These are phyloP conservation scores for Xanthoparmelia taractica DNA, from an alignment of 495 filamentous ascomycete genomes.

Conservation along the genomic window DNA sequence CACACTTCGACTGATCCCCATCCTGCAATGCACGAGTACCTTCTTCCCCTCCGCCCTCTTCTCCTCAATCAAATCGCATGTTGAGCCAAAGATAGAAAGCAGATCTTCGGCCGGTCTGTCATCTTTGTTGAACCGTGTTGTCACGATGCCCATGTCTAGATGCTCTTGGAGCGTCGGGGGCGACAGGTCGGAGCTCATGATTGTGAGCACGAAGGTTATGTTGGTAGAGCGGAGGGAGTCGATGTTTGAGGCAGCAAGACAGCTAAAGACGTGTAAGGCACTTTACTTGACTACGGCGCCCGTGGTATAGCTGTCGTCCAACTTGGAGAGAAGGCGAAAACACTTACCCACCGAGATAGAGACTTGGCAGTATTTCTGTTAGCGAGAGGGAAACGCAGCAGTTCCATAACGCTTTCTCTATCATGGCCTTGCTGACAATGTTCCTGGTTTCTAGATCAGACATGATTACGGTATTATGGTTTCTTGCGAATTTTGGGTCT, in stretches of 20 bases:
- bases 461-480: background rate
- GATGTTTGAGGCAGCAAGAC: constrained; percentile 14
- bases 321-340: background rate
- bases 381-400: constrained; percentile 2
- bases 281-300: background rate
- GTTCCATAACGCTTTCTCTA: constrained; percentile 1
- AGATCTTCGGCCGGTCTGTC: constrained; percentile 13
- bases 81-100: background rate
- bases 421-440: background rate
- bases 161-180: constrained; percentile 11
- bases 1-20: constrained; percentile 16
- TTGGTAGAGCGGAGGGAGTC: background rate
- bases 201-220: constrained; percentile 14
- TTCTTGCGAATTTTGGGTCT: too few relatives aligned
- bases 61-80: constrained; percentile 12
- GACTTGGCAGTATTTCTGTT: background rate
- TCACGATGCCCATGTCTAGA: constrained; percentile 6
- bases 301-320: background rate
- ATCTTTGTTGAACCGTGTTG: constrained; percentile 6
- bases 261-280: background rate
- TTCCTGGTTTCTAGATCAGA: background rate
- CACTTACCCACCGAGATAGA: background rate
- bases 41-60: background rate
- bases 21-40: constrained; percentile 17
- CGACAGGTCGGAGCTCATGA: constrained; percentile 14